Conservation (phyloP, 805 yeast genomes). For the Saccharomyces paradoxus region DNA sequence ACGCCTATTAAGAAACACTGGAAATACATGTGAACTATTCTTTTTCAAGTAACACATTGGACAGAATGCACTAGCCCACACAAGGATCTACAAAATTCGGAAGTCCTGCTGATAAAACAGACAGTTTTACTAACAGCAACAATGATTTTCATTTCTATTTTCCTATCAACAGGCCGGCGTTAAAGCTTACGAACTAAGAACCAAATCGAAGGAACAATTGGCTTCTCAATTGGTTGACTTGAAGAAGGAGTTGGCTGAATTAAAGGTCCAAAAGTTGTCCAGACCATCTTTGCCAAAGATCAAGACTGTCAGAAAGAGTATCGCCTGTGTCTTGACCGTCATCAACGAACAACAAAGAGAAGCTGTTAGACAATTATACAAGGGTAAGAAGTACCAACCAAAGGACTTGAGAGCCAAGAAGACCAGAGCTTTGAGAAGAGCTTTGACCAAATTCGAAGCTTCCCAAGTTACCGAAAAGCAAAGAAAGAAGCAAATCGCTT, state of each 20-base stretch:
- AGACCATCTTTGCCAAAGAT: constrained; percentile 92
- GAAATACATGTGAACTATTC: neutral
- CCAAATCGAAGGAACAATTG: constrained; percentile 94
- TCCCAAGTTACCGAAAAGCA: constrained; percentile 76
- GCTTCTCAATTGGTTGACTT: constrained; percentile 89
- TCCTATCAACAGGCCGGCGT: constrained; percentile 57
- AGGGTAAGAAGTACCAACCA: constrained; percentile 91
- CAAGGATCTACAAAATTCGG: neutral
- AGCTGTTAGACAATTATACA: constrained; percentile 89
- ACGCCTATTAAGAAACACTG: neutral
- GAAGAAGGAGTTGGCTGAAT: constrained; percentile 91
- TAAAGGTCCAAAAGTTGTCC: constrained; percentile 92
- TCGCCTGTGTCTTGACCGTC: constrained; percentile 95
- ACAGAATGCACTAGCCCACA: too few relatives aligned
- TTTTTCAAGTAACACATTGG: neutral
- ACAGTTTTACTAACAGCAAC: neutral
- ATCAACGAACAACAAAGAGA: constrained; percentile 96
- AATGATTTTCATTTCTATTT: constrained; percentile 8
- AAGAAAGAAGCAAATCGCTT: constrained; percentile 85
- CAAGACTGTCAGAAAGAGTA: constrained; percentile 94
- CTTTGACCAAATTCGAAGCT: constrained; percentile 82
- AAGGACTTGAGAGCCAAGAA: constrained; percentile 98
- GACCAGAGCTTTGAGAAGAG: constrained; percentile 99
- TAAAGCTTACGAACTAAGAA: constrained; percentile 93
- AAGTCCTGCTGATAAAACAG: neutral